Evolutionary conservation across 2,329 filamentous ascomycete genomes (phyloP).

Genomic region (Pseudogymnoascus sp.): DNA sequence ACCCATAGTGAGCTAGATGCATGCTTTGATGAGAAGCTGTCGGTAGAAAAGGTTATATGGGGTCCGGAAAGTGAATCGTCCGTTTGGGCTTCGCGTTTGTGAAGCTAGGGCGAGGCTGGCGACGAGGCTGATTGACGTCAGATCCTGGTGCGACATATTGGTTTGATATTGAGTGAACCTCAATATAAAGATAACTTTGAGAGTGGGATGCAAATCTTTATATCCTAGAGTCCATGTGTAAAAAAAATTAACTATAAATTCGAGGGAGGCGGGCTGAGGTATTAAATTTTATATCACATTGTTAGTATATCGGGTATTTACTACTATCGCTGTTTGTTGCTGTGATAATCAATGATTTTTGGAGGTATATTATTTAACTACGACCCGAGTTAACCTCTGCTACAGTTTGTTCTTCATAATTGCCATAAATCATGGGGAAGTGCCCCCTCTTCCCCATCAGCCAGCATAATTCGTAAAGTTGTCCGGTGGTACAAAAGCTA

Average conservation of each 20-base stretch:
- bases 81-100: background rate
- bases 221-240: background rate
- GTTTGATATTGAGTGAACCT: background rate
- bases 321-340: too few relatives aligned
- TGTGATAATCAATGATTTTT: background rate
- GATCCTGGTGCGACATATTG: background rate
- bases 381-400: background rate
- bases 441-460: background rate
- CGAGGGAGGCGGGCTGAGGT: background rate
- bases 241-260: background rate
- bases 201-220: background rate
- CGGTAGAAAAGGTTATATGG: background rate
- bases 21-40: background rate
- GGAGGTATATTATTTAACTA: background rate
- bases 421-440: background rate
- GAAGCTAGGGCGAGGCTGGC: slow-evolving; percentile 6
- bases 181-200: background rate
- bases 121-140: slow-evolving; percentile 4
- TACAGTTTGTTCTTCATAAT: background rate
- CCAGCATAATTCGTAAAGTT: background rate
- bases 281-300: background rate
- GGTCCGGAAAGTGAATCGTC: background rate
- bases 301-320: too few relatives aligned
- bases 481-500: background rate
- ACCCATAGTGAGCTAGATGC: background rate